Conservation (phyloP, 1,284 basidiomycete species). For the Ustilago vetiveriae region DNA sequence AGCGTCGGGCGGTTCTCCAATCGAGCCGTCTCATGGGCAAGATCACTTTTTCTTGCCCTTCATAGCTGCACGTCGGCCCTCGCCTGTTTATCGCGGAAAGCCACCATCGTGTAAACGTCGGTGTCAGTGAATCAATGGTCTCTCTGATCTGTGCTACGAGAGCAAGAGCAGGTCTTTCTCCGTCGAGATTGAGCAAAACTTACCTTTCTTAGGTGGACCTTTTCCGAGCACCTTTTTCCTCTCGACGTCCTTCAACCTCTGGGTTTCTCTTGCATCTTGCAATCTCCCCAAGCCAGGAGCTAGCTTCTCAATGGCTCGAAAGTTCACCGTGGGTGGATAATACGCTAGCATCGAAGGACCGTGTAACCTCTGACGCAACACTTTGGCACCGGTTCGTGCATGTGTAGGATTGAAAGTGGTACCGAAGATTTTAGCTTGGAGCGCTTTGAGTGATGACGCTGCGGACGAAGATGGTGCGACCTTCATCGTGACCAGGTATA, state of each 20-base stretch:
- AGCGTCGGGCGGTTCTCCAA: too few species aligned
- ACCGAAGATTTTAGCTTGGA: slow-evolving; percentile 55
- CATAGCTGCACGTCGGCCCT: slow-evolving; percentile 64
- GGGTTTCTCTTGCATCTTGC: slow-evolving; percentile 45
- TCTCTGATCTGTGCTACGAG: too few species aligned
- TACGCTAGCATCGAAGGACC: slow-evolving; percentile 62
- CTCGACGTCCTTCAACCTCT: slow-evolving; percentile 58
- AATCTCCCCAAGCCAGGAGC: slow-evolving; percentile 35
- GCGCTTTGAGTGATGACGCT: slow-evolving; percentile 47
- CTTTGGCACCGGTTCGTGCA: slow-evolving; percentile 59
- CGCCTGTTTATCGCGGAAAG: slow-evolving; percentile 37
- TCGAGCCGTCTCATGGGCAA: too few species aligned
- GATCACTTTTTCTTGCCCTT: slow-evolving; percentile 64
- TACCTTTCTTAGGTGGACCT: slow-evolving; percentile 66
- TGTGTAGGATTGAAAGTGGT: slow-evolving; percentile 53
- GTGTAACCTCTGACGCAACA: slow-evolving; percentile 53
- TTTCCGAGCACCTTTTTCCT: slow-evolving; percentile 62
- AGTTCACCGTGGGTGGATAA: slow-evolving; percentile 61
- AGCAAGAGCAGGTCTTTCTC: too few species aligned
- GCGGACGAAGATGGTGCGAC: slow-evolving; percentile 42
- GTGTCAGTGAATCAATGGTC: too few species aligned
- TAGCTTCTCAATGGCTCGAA: slow-evolving; percentile 35
- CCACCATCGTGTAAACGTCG: too few species aligned
- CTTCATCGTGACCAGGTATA: slow-evolving; percentile 20
- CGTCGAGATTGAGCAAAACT: too few species aligned